Conservation (phyloP, 345 rosid species). For the Carallia pectinifolia region DNA sequence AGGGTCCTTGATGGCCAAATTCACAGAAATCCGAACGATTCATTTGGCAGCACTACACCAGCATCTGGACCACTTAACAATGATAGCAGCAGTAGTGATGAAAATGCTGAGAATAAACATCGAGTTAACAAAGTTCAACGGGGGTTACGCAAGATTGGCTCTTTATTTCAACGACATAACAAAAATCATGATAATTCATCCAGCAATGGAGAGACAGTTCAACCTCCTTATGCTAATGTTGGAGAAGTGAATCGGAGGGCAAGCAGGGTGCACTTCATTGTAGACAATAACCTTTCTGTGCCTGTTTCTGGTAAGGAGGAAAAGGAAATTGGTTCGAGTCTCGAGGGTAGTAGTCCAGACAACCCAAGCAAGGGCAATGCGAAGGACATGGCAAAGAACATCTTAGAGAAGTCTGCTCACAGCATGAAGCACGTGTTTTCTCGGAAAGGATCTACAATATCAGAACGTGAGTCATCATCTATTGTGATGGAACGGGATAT, state of each 20-base stretch:
- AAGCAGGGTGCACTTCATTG: conserved; percentile 44
- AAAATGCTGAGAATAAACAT: conserved; percentile 44
- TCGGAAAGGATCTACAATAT: conserved; percentile 57
- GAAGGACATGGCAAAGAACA: conserved; percentile 59
- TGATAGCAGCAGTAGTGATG: conserved; percentile 49
- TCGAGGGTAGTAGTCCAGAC: conserved; percentile 41
- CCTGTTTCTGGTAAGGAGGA: conserved; percentile 33
- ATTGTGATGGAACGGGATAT: conserved; percentile 29
- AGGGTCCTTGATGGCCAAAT: conserved; percentile 45
- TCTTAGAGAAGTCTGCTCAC: conserved; percentile 58
- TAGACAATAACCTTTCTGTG: conserved; percentile 45
- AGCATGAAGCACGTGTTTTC: conserved; percentile 58
- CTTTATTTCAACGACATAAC: conserved; percentile 45
- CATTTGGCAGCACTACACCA: conserved; percentile 29
- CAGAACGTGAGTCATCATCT: conserved; percentile 25
- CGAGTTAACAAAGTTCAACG: conserved; percentile 28
- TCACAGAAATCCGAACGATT: conserved; percentile 37
- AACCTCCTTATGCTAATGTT: conserved; percentile 54
- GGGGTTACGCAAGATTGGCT: conserved; percentile 53
- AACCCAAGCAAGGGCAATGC: conserved; percentile 46
- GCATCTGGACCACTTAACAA: conserved; percentile 38
- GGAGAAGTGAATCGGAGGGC: conserved; percentile 48
- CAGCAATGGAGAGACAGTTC: conserved; percentile 37
- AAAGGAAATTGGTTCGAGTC: conserved; percentile 32
- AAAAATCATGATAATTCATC: conserved; percentile 42